Evolutionary conservation across 2,329 filamentous ascomycete species (phyloP), one percentile per base, ranked within the genome.

Genomic region (Fusarium bactridioides): DNA sequence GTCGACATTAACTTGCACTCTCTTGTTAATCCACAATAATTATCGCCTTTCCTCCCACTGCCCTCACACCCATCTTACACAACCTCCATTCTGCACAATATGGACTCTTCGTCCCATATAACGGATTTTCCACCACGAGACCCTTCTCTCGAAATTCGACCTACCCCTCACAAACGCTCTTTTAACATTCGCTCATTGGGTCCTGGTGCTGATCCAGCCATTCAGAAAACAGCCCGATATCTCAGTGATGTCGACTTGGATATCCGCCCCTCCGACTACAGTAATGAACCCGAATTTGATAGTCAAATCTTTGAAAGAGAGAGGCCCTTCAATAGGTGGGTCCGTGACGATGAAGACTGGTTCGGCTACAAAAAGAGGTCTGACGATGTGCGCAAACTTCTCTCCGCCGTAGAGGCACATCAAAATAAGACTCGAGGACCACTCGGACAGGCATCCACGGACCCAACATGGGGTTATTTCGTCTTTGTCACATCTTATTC

Each of bases 381-480:
- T 18, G 67, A 69, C 43, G 59, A 64, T 13, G 53, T 48, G 31
- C 65, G 67, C n/a, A 69, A 59, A n/a, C 65, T 69, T 59, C 58
- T 69, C 37, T 64, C 45, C 19, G 41, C 44, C 23, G 29, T 65
- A 41, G 50, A 70, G n/a, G 37, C 21, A 13, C 51, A 57, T n/a
- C 43, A 56, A n/a, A 47, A 58, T 16, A 64, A 50, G 37, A 54
- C 29, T 13, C 45, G 44, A 29, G 53, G 65, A 25, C 53, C 53
- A 12, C 37, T 64, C 15, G 33, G 44, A 15, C 54, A 62, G 40
- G 31, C 37, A 18, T 15, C 12, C 21, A 58, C 59, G 31, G 67
- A 67, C n/a, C 67, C 68, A 33, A 73, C 70, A 21, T 73, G 70
- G 70, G 70, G 70, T 3, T 67, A 48, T 18, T 73, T 56, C 33